Evolutionary conservation across 2,329 filamentous ascomycete species (phyloP).

Genomic region (Penicillium vulpinum): DNA sequence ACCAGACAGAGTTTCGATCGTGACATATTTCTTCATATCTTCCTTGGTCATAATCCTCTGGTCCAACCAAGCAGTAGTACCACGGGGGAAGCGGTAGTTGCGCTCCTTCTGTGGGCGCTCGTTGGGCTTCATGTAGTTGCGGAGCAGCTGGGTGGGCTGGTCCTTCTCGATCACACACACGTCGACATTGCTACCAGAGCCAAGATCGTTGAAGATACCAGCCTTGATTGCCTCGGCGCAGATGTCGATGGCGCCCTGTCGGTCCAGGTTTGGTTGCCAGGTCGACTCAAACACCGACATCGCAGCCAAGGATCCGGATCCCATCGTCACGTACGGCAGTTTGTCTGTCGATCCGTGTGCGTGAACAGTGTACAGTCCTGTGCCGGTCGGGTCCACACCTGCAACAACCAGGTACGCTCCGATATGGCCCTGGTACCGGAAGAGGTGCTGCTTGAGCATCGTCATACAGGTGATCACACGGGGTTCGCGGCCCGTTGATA

Average conservation of each 20-base stretch:
- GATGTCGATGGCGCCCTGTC: constrained; percentile 79
- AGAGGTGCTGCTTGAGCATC: constrained; percentile 98
- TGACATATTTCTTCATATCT: constrained; percentile 91
- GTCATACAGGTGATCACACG: constrained; percentile 99
- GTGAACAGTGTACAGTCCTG: constrained; percentile 96
- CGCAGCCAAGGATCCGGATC: constrained; percentile 88
- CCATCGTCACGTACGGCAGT: constrained; percentile 99
- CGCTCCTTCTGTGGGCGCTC: constrained; percentile 85
- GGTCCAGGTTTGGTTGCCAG: constrained; percentile 78
- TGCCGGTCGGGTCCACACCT: constrained; percentile 91
- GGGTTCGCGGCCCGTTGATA: constrained; percentile 93
- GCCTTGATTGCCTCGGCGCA: constrained; percentile 86
- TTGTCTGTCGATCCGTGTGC: constrained; percentile 98
- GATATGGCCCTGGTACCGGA: constrained; percentile 96
- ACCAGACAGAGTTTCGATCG: constrained; percentile 78
- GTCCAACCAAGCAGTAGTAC: constrained; percentile 93
- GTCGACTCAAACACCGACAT: constrained; percentile 98
- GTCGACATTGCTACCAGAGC: constrained; percentile 95
- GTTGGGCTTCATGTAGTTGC: constrained; percentile 93
- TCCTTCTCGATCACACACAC: constrained; percentile 93
- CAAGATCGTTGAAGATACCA: constrained; percentile 98
- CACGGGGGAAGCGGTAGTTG: constrained; percentile 85
- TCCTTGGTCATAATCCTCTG: constrained; percentile 95
- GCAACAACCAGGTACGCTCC: constrained; percentile 97
- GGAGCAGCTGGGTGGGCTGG: constrained; percentile 82